Evolutionary conservation across 2,329 filamentous ascomycete genomes (phyloP), one percentile per base, ranked within the genome.

Genomic region (Colletotrichum scovillei): DNA sequence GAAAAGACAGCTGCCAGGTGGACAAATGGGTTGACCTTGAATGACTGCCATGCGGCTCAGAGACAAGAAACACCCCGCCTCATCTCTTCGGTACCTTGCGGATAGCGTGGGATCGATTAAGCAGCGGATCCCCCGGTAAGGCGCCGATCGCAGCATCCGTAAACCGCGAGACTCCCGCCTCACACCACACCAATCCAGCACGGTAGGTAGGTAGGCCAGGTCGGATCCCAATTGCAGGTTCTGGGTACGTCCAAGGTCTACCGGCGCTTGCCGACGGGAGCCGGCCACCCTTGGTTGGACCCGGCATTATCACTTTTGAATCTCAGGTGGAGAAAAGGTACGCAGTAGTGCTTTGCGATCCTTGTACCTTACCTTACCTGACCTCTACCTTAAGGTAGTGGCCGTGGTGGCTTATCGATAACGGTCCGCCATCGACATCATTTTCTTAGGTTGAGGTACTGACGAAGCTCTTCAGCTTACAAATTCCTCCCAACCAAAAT

Each of bases 321-420:
- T 22, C 11, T 22, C 19, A 49, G 19, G 7, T n/a, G 6, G 42
- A 22, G 16, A 46, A 46, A 1, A 22, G 16, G 2, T 26, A 26
- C 24, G 24, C 24, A 26, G 24, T n/a, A 22, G 7, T 22, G 16
- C 59, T 9, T 63, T 22, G 49, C 63, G 16, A 56, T 30, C 49
- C n/a, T 26, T 11, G 28, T 16, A 63, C 28, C 26, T 38, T 26
- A 19, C 16, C 42, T 49, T 49, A 22, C 8, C 42, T 46, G 16
- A 46, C 38, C 38, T 42, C 30, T 42, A 28, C 26, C 26, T 28
- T 5, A 28, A 28, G 26, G 26, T 6, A 42, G 14, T 19, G 12
- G 38, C 14, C 38, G 3, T 19, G 38, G 16, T 49, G 19, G 46
- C 53, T 66, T 66, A 67, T 71, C 55, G 63, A 71, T 67, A 67